Evolutionary conservation across 1,284 basidiomycete species (phyloP), one percentile per base, ranked within the genome.

Genomic region (Ustilago loliicola): DNA sequence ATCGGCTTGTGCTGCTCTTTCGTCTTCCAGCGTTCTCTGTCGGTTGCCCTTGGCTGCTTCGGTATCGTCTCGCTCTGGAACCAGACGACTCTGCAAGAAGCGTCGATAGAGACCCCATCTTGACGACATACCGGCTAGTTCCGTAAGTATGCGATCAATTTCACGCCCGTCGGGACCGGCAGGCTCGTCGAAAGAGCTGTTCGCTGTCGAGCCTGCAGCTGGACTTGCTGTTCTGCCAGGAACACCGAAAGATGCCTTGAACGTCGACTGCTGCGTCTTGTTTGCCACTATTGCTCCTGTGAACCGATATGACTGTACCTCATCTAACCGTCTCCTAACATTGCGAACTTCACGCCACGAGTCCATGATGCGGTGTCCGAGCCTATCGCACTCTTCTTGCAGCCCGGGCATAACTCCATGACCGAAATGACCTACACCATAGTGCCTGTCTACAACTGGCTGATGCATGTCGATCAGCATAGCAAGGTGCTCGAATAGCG

Each of bases 381-480:
- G 92, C 25, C 91, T 89, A 86, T 98, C 95, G 77, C 93, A 94
- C 86, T 98, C 96, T 62, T 91, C 90, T 40, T 97, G 87, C 6
- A 99, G 88, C 45, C 91, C 89, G 17, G 90, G 89, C 3, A 96
- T 90, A 17, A 99, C 86, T 10, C 84, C 83, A 15, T 75, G 74
- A 0, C 75, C 70, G 56, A 87, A 86, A 23, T 81, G 65, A 3
- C 83, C 73, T 1, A 52, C 47, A 1, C 82, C 97, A 82, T 99
- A 99, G 87, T 99, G 97, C 87, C 96, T 96, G 86, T 98, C 96
- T 0, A 99, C 96, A 1, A 99, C 91, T 1, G 95, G 94, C 83
- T 97, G 95, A 86, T 99, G 97, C 84, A 98, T 95, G 82, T 96
- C 95, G 47, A 99, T 92, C 72, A 99, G 95, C 88, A 94, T 91